Percentiles rank a stretch among this genome's conserved stretches.
These are phyloP conservation scores for Cryphonectria japonica DNA, from an alignment of 2,329 filamentous ascomycete species.

Conservation along the genomic window DNA sequence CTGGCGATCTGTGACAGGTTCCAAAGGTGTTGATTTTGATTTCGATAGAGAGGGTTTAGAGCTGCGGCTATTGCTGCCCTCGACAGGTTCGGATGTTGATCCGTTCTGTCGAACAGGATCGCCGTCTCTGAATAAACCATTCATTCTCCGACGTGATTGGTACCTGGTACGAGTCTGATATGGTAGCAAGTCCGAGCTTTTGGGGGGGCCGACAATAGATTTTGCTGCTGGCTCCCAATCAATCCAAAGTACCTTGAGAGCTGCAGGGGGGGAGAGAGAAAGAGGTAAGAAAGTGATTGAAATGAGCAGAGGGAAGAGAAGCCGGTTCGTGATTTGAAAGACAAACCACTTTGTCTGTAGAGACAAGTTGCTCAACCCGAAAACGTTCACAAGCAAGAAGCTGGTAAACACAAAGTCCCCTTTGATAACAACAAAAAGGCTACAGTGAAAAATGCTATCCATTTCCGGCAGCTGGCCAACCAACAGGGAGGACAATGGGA, in stretches of 20 bases:
- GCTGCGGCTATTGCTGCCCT: not conserved
- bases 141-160: not conserved
- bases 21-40: not conserved
- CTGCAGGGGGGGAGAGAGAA: not conserved
- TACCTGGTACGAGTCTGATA: too few species aligned
- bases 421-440: not conserved
- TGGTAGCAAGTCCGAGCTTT: not conserved
- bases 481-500: not conserved
- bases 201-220: not conserved
- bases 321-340: not conserved
- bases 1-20: not conserved
- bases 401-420: not conserved
- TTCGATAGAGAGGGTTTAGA: not conserved
- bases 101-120: not conserved
- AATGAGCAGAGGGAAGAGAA: not conserved
- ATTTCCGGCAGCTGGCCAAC: slow-evolving; percentile 10
- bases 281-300: not conserved
- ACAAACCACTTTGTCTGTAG: slow-evolving; percentile 3
- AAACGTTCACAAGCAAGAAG: slow-evolving; percentile 7
- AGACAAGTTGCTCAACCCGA: not conserved
- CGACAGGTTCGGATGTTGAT: not conserved
- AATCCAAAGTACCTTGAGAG: not conserved
- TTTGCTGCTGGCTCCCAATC: not conserved
- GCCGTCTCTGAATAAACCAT: not conserved
- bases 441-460: not conserved